phyloP scores from a whole-genome alignment of 257 asterid species.

The Scutellaria galericulata region DNA sequence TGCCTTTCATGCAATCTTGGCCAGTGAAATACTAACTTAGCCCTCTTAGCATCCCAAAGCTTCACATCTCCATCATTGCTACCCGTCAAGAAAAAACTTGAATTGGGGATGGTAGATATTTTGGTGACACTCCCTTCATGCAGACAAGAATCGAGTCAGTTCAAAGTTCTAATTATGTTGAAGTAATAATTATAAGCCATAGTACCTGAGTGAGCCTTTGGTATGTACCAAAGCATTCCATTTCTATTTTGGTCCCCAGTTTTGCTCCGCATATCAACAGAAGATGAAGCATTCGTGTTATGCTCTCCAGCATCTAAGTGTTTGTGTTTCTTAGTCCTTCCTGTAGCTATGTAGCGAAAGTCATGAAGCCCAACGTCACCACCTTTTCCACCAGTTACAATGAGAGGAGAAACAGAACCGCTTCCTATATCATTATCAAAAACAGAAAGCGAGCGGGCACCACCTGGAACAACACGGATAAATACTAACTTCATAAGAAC shows the following conservation, averaged over 20 bases:
- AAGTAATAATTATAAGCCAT: slow-evolving; percentile 26
- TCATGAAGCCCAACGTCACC: slow-evolving; percentile 99
- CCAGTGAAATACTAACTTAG: slow-evolving; percentile 90
- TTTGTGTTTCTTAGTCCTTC: slow-evolving; percentile 87
- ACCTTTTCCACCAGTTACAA: slow-evolving; percentile 89
- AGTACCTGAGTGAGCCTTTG: slow-evolving; percentile 98
- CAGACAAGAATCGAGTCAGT: slow-evolving; percentile 37
- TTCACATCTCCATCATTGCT: slow-evolving; percentile 99
- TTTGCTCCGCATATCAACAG: slow-evolving; percentile 69
- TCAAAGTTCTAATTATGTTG: slow-evolving; percentile 20
- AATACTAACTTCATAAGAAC: background rate
- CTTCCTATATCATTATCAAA: slow-evolving; percentile 94
- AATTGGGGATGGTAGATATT: slow-evolving; percentile 81
- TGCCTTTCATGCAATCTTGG: slow-evolving; percentile 95
- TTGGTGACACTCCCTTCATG: slow-evolving; percentile 84
- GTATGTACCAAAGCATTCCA: slow-evolving; percentile 99
- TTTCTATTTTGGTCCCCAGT: slow-evolving; percentile 96
- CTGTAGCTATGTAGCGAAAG: slow-evolving; percentile 98
- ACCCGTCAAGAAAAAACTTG: slow-evolving; percentile 97
- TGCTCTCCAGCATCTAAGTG: slow-evolving; percentile 67
- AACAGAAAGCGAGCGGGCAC: slow-evolving; percentile 85
- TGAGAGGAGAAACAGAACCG: slow-evolving; percentile 91
- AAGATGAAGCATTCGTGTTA: slow-evolving; percentile 56
- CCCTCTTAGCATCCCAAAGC: slow-evolving; percentile 98
- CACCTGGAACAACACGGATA: slow-evolving; percentile 60